These are phyloP conservation scores for Phytophthora fragariaefolia DNA, from an alignment of 352 stramenopile genomes.

Conservation along the genomic window DNA sequence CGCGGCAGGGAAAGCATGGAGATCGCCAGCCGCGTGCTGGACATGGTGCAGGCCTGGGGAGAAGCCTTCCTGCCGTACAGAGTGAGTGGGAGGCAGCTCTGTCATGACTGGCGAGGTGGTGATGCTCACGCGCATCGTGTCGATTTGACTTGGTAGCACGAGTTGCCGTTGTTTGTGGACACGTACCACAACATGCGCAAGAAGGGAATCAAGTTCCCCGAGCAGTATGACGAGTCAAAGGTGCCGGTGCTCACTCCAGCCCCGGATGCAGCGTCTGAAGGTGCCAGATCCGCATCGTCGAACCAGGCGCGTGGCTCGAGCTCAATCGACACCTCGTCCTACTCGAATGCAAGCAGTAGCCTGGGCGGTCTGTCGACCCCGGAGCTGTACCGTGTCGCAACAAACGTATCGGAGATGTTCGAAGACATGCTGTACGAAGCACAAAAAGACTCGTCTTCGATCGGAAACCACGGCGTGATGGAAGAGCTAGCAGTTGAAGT, in stretches of 20 bases:
- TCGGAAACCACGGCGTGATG: slow-evolving; percentile 62
- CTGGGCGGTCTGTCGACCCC: slow-evolving; percentile 60
- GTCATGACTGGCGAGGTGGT: not conserved
- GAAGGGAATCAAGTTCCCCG: slow-evolving; percentile 77
- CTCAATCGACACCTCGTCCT: slow-evolving; percentile 49
- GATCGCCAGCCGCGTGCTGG: slow-evolving; percentile 68
- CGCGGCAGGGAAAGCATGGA: slow-evolving; percentile 76
- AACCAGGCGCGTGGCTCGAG: slow-evolving; percentile 16
- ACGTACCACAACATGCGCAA: slow-evolving; percentile 88
- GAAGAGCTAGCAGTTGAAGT: slow-evolving; percentile 72
- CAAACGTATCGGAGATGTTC: slow-evolving; percentile 81
- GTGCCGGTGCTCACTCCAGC: slow-evolving; percentile 60
- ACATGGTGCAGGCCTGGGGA: slow-evolving; percentile 83
- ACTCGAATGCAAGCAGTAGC: slow-evolving; percentile 51
- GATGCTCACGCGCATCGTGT: not conserved
- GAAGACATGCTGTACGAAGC: slow-evolving; percentile 83
- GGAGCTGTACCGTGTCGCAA: slow-evolving; percentile 69
- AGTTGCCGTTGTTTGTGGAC: slow-evolving; percentile 82
- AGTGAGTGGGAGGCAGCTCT: slow-evolving; percentile 23
- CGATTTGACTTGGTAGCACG: slow-evolving; percentile 41
- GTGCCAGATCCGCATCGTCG: slow-evolving; percentile 1
- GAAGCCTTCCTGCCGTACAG: slow-evolving; percentile 79
- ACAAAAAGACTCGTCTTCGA: slow-evolving; percentile 52
- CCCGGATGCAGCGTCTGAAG: slow-evolving; percentile 12
- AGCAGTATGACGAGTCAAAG: slow-evolving; percentile 78